Evolutionary conservation across 2,329 filamentous ascomycete species (phyloP).

Genomic region (Colletotrichum orchidophilum): DNA sequence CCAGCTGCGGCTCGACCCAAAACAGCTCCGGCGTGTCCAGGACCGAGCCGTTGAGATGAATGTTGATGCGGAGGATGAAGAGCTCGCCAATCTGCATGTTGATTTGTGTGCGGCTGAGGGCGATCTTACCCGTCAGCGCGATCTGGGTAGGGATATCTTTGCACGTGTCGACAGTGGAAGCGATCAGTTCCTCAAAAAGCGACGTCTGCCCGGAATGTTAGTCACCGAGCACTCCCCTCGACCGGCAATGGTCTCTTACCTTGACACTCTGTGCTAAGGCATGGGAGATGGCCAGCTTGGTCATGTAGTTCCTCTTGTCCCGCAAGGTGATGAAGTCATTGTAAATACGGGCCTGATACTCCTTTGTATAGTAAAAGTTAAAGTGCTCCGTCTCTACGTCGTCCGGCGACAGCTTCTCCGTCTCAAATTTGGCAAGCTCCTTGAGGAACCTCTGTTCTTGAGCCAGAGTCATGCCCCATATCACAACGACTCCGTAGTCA

Average conservation of each 20-base stretch:
- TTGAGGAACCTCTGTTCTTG: constrained; percentile 93
- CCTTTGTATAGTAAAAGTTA: constrained; percentile 98
- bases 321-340: constrained; percentile 98
- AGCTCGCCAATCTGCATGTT: constrained; percentile 99
- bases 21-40: constrained; percentile 97
- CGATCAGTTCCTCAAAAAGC: constrained; percentile 93
- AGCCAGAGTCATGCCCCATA: constrained; percentile 95
- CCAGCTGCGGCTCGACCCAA: constrained; percentile 97
- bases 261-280: constrained; percentile 96
- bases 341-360: constrained; percentile 98
- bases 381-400: constrained; percentile 97
- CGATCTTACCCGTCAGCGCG: constrained; percentile 90
- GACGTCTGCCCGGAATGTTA: constrained; percentile 69
- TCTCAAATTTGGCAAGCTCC: constrained; percentile 93
- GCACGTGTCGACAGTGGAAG: constrained; percentile 91
- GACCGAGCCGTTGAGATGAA: constrained; percentile 95
- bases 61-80: constrained; percentile 97
- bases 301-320: constrained; percentile 98
- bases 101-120: constrained; percentile 87
- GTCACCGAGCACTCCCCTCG: not conserved
- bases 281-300: constrained; percentile 94
- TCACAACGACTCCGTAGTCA: constrained; percentile 96
- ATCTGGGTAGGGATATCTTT: constrained; percentile 95
- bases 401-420: constrained; percentile 86
- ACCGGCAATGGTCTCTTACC: constrained; percentile 50